phyloP scores from a whole-genome alignment of 768 basidiomycete species.

The Russula sp. region DNA sequence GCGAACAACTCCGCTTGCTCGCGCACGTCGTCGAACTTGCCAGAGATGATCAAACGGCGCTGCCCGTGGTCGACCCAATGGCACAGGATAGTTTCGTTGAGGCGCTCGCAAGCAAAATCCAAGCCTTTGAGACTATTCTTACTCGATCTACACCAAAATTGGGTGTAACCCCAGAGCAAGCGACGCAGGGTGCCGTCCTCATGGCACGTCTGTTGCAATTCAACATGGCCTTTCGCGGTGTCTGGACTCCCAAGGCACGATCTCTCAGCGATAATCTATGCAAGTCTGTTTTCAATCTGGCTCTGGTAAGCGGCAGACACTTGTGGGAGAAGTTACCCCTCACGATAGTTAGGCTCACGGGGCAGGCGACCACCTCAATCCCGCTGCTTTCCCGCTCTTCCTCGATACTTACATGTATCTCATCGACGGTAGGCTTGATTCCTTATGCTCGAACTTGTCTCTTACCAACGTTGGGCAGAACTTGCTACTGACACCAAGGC shows the following conservation, averaged over 20 bases:
- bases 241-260: conserved; percentile 48
- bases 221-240: conserved; percentile 53
- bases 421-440: conserved; percentile 52
- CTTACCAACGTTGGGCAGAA: conserved; percentile 36
- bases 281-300: conserved; percentile 34
- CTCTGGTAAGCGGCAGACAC: conserved; percentile 17
- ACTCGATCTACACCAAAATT: conserved; percentile 21
- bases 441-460: neutral
- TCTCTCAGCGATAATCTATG: conserved; percentile 39
- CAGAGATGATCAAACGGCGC: conserved; percentile 36
- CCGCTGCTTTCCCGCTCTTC: conserved; percentile 54
- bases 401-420: conserved; percentile 70
- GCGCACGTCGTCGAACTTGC: conserved; percentile 63
- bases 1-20: conserved; percentile 61
- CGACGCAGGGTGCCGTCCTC: conserved; percentile 42
- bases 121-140: conserved; percentile 28
- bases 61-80: conserved; percentile 43
- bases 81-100: conserved; percentile 53
- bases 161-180: conserved; percentile 17
- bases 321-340: neutral
- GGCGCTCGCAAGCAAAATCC: conserved; percentile 42
- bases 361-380: conserved; percentile 44
- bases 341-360: conserved; percentile 43
- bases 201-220: conserved; percentile 67
- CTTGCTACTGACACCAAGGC: conserved; percentile 52